phyloP scores from a whole-genome alignment of 2,329 filamentous ascomycete genomes.

The Coniosporium tulheliwenetii region DNA sequence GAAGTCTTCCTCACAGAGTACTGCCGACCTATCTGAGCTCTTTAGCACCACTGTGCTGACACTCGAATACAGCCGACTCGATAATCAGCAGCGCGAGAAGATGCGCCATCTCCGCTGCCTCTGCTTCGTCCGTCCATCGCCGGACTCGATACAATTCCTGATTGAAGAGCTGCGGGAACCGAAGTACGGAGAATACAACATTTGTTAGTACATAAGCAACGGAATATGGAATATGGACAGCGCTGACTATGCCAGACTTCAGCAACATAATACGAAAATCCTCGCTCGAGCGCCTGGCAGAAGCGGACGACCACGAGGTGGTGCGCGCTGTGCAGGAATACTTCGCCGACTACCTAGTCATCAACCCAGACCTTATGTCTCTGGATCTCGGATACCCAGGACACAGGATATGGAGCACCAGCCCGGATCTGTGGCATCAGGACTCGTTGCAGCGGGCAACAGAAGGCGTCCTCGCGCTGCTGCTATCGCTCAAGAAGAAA shows the following conservation, averaged over 20 bases:
- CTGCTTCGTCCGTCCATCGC: slow-evolving; percentile 81
- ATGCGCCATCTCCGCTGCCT: slow-evolving; percentile 94
- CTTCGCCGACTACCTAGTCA: slow-evolving; percentile 88
- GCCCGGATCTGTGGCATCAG: slow-evolving; percentile 77
- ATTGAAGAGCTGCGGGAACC: slow-evolving; percentile 93
- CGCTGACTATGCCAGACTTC: slow-evolving; percentile 43
- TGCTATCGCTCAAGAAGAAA: slow-evolving; percentile 90
- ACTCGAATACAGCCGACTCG: slow-evolving; percentile 44
- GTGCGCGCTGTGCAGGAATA: slow-evolving; percentile 89
- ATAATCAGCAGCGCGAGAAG: slow-evolving; percentile 81
- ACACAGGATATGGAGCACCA: slow-evolving; percentile 65
- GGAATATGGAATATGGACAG: background rate
- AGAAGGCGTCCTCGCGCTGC: slow-evolving; percentile 69
- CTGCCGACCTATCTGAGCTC: slow-evolving; percentile 3
- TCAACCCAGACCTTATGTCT: slow-evolving; percentile 88
- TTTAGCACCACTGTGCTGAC: slow-evolving; percentile 1
- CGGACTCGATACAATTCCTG: slow-evolving; percentile 81
- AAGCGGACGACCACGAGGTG: slow-evolving; percentile 95
- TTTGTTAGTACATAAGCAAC: slow-evolving; percentile 36
- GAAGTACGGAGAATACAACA: slow-evolving; percentile 92
- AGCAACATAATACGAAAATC: slow-evolving; percentile 98
- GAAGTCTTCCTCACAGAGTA: slow-evolving; percentile 93
- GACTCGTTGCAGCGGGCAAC: slow-evolving; percentile 76
- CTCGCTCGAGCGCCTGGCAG: slow-evolving; percentile 78
- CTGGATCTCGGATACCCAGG: slow-evolving; percentile 57